phyloP scores from a whole-genome alignment of 1,284 basidiomycete genomes.

The Neolentinus lepideus region DNA sequence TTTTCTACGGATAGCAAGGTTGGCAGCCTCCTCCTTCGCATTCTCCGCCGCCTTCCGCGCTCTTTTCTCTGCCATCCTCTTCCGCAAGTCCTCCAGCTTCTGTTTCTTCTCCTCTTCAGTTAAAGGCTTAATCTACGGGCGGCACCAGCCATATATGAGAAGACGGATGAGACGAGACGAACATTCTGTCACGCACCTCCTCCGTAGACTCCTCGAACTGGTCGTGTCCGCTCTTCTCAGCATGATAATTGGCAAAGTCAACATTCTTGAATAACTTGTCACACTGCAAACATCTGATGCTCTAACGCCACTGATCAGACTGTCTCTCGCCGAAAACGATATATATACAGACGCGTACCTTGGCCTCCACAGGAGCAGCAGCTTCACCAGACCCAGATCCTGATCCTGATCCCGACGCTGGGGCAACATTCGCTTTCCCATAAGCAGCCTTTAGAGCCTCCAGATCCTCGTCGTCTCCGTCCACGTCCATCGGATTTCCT shows the following conservation, averaged over 20 bases:
- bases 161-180: background rate
- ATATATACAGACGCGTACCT: conserved; percentile 33
- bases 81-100: conserved; percentile 74
- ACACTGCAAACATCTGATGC: conserved; percentile 77
- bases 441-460: conserved; percentile 51
- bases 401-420: conserved; percentile 5
- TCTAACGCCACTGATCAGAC: conserved; percentile 33
- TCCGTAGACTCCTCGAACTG: conserved; percentile 94
- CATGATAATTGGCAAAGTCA: conserved; percentile 89
- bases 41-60: conserved; percentile 65
- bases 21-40: conserved; percentile 63
- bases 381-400: conserved; percentile 27
- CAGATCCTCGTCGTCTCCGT: conserved; percentile 66
- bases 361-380: conserved; percentile 48
- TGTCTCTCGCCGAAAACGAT: background rate
- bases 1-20: conserved; percentile 79
- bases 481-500: conserved; percentile 38
- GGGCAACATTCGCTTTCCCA: conserved; percentile 23
- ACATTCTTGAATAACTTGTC: conserved; percentile 85
- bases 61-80: conserved; percentile 73
- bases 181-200: conserved; percentile 47
- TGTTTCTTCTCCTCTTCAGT: conserved; percentile 92
- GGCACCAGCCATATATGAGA: background rate
- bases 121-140: conserved; percentile 72
- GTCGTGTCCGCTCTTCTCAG: conserved; percentile 92